A percentile compares a stretch with the other conserved stretches of the same genome.
These are phyloP conservation scores for Mucor indicus DNA, from an alignment of 371 early-diverging fungal genomes.

Conservation along the genomic window DNA sequence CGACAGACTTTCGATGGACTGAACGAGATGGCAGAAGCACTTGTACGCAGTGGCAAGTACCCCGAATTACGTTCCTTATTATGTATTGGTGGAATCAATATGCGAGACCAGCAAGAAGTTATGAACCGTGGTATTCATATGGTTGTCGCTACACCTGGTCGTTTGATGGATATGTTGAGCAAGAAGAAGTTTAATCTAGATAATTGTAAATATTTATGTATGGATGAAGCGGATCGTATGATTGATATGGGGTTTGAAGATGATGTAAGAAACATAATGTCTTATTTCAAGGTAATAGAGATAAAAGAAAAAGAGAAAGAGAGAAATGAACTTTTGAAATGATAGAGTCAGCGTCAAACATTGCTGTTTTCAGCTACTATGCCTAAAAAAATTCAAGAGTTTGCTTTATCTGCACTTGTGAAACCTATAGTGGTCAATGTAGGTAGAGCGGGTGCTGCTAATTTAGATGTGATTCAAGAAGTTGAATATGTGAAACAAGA, in stretches of 20 bases:
- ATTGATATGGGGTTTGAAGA: slow-evolving; percentile 98
- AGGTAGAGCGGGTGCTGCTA: slow-evolving; percentile 97
- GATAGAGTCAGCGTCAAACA: slow-evolving; percentile 75
- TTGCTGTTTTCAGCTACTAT: slow-evolving; percentile 94
- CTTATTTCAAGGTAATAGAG: slow-evolving; percentile 74
- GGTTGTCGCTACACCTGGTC: slow-evolving; percentile 95
- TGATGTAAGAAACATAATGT: slow-evolving; percentile 91
- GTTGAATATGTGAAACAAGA: slow-evolving; percentile 97
- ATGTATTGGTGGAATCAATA: slow-evolving; percentile 94
- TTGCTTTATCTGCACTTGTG: slow-evolving; percentile 87
- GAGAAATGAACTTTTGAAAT: background rate
- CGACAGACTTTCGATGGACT: slow-evolving; percentile 82
- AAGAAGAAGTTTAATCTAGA: slow-evolving; percentile 79
- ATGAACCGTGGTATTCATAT: slow-evolving; percentile 69
- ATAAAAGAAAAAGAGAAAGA: background rate
- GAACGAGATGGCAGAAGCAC: slow-evolving; percentile 58
- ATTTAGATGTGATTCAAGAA: slow-evolving; percentile 96
- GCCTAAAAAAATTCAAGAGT: slow-evolving; percentile 97
- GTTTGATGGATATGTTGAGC: slow-evolving; percentile 85
- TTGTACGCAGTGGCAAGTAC: slow-evolving; percentile 59
- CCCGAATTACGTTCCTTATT: slow-evolving; percentile 76
- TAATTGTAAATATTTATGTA: slow-evolving; percentile 82
- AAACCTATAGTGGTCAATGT: slow-evolving; percentile 96
- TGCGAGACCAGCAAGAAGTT: slow-evolving; percentile 78
- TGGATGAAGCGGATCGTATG: slow-evolving; percentile 99